Evolutionary conservation across 2,329 filamentous ascomycete genomes (phyloP).

Genomic region (Scleromitrula shiraiana): DNA sequence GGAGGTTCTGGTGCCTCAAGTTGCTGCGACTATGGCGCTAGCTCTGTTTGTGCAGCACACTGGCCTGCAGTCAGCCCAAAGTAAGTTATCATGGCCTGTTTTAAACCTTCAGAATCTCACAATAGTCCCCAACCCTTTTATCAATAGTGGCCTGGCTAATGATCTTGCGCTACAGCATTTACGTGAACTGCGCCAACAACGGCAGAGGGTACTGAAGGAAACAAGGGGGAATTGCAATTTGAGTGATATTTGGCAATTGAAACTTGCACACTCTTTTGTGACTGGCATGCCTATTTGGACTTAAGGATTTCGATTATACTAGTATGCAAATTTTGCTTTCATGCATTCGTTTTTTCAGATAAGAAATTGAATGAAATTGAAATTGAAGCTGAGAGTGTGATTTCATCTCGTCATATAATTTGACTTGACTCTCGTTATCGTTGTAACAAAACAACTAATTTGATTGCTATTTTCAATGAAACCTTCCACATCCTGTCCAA

Average conservation of each 20-base stretch:
- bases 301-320: not conserved
- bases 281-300: not conserved
- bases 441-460: no score
- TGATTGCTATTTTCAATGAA: no score
- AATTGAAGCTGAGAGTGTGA: no score
- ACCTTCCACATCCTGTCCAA: no score
- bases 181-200: conserved; percentile 7
- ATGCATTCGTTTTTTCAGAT: not conserved
- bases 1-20: conserved; percentile 4
- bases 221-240: no score
- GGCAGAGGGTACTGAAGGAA: conserved; percentile 1
- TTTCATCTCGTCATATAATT: no score
- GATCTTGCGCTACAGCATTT: conserved; percentile 1
- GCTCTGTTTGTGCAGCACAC: not conserved
- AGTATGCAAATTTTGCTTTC: not conserved
- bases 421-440: no score
- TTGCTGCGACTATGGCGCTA: conserved; percentile 6
- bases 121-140: no score
- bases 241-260: not conserved
- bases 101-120: no score
- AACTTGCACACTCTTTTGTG: not conserved
- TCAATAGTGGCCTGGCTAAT: no score
- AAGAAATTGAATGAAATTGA: no score
- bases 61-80: conserved; percentile 5
- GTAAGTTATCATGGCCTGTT: no score